These are phyloP conservation scores for Citropsis articulata DNA, from an alignment of 345 rosid species.

Conservation along the genomic window DNA sequence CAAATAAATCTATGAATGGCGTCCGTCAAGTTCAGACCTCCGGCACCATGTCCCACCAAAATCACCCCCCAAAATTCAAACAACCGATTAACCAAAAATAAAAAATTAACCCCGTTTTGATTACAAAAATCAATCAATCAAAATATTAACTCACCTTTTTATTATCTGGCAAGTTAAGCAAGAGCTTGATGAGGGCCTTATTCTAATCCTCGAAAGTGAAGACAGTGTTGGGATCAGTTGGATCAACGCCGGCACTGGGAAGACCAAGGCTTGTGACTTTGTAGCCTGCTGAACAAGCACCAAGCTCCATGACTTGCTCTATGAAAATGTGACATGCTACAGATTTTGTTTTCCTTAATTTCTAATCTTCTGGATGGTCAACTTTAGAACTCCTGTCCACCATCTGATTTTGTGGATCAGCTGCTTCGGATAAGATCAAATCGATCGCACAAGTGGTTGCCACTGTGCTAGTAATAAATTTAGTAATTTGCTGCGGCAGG, in stretches of 20 bases:
- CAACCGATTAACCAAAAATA: neutral
- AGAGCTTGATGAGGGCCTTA: constrained; percentile 31
- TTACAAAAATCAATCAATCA: neutral
- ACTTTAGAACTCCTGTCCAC: too few relatives aligned
- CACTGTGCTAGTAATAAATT: too few relatives aligned
- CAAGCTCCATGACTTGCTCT: constrained; percentile 49
- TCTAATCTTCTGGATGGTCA: too few relatives aligned
- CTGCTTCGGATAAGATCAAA: too few relatives aligned
- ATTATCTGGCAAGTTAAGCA: constrained; percentile 28
- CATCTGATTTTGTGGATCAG: too few relatives aligned
- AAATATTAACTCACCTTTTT: constrained; percentile 16
- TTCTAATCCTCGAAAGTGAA: constrained; percentile 38
- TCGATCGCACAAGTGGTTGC: too few relatives aligned
- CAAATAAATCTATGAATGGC: constrained; percentile 35
- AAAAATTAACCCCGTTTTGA: neutral
- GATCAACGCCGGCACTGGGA: constrained; percentile 17
- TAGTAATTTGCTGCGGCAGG: too few relatives aligned
- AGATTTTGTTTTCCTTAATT: too few relatives aligned
- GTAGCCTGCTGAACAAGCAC: constrained; percentile 53
- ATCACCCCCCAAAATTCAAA: constrained; percentile 33
- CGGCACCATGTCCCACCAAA: constrained; percentile 45
- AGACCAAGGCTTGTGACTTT: constrained; percentile 39
- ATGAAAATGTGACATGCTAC: constrained; percentile 25
- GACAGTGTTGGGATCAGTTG: constrained; percentile 35
- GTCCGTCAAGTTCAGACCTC: constrained; percentile 35